phyloP scores from a whole-genome alignment of 257 asterid species.

The Knoxia roxburghii region DNA sequence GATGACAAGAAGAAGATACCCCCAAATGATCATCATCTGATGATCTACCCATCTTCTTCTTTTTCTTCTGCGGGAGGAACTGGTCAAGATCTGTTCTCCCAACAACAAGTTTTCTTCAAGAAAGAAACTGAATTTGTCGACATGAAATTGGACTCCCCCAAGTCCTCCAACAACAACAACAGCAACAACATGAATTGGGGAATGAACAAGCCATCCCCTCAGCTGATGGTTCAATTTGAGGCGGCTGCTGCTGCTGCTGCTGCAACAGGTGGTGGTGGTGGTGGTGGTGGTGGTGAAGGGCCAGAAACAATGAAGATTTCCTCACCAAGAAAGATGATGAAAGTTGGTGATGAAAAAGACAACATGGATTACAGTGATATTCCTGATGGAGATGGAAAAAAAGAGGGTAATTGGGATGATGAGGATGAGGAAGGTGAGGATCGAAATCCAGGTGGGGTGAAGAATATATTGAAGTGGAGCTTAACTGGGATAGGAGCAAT shows the following conservation, averaged over 20 bases:
- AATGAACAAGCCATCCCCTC: conserved; percentile 28
- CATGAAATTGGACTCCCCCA: conserved; percentile 71
- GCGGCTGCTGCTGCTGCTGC: background rate
- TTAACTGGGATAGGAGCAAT: conserved; percentile 66
- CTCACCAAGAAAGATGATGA: conserved; percentile 3
- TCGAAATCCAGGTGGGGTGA: conserved; percentile 28
- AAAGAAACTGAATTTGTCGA: conserved; percentile 65
- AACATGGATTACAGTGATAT: too few species aligned
- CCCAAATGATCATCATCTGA: too few species aligned
- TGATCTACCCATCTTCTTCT: conserved; percentile 14
- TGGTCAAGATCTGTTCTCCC: conserved; percentile 51
- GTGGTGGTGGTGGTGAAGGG: conserved; percentile 16
- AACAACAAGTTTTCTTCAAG: conserved; percentile 60
- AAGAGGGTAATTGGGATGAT: background rate
- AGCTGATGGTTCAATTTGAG: conserved; percentile 31
- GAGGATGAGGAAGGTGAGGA: conserved; percentile 14
- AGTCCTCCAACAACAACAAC: conserved; percentile 20
- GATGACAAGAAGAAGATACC: too few species aligned
- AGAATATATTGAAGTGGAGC: conserved; percentile 60
- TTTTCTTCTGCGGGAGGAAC: conserved; percentile 5
- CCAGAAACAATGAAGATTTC: conserved; percentile 13
- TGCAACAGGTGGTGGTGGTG: conserved; percentile 15
- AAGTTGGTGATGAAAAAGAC: conserved; percentile 14
- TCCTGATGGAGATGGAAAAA: background rate
- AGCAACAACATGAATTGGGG: conserved; percentile 19